Conservation (phyloP, 2,329 filamentous ascomycete species). For the Stagonosporopsis rhizophila region DNA sequence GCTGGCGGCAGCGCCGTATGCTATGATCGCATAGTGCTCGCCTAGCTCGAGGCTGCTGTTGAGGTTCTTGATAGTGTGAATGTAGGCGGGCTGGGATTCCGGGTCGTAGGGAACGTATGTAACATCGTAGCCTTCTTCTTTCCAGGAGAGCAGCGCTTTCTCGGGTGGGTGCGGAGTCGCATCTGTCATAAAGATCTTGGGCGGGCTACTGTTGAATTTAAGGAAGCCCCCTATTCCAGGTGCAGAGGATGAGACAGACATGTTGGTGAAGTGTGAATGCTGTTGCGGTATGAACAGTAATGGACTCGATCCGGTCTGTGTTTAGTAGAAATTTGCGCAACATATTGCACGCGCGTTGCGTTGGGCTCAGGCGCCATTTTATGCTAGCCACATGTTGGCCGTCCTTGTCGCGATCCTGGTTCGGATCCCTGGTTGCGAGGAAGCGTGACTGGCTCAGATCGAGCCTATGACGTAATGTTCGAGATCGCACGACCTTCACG, state of each 20-base stretch:
- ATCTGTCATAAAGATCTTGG: constrained; percentile 51
- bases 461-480: constrained; percentile 17
- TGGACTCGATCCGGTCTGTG: background rate
- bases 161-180: constrained; percentile 49
- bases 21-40: constrained; percentile 46
- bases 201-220: constrained; percentile 46
- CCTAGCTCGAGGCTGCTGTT: constrained; percentile 50
- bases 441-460: constrained; percentile 14
- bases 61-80: constrained; percentile 44
- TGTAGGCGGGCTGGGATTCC: constrained; percentile 39
- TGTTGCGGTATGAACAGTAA: background rate
- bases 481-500: constrained; percentile 7
- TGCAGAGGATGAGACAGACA: constrained; percentile 40
- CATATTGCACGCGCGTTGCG: constrained; percentile 8
- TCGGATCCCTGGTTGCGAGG: constrained; percentile 19
- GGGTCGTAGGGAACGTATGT: constrained; percentile 47
- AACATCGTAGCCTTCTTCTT: constrained; percentile 54
- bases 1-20: constrained; percentile 53
- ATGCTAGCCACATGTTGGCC: constrained; percentile 10
- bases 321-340: background rate
- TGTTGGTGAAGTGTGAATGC: constrained; percentile 10
- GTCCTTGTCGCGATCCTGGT: constrained; percentile 25
- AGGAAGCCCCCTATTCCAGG: constrained; percentile 43
- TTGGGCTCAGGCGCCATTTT: constrained; percentile 11
- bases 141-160: constrained; percentile 48